Evolutionary conservation across 2,329 filamentous ascomycete genomes (phyloP), one percentile per base, ranked within the genome.

Genomic region (Phyllosticta citrichinensis): DNA sequence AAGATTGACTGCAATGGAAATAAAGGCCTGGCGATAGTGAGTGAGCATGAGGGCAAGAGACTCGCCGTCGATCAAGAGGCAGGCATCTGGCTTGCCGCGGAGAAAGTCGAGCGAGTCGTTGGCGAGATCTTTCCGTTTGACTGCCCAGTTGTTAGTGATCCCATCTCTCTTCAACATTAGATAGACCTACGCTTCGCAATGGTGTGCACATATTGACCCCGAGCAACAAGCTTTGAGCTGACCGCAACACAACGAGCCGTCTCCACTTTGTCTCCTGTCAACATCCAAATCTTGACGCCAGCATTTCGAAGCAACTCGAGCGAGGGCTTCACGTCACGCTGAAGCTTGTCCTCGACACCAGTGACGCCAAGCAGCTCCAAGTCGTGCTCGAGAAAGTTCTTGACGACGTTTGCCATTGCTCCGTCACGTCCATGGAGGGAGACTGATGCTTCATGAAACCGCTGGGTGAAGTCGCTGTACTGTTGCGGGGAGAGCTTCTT

Each of bases 241-340:
- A 99, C 88, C 1, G 94, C 95, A 12, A 99, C 93, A 74, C 94
- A 99, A 40, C 94, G 87, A 17, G 94, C 94, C 14, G 94, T 99
- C 76, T 99, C 94, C 2, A 99, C 90, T 75, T 99, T 99, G 80
- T 99, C 94, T 55, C 94, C 94, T 0, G 94, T 99, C 71, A 99
- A 80, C 94, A 99, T 99, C 94, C 94, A 99, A 57, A 99, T 97
- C 74, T 97, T 97, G 76, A 99, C 94, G 25, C 94, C 94, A 0
- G 94, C 94, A 68, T 99, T 99, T 66, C 94, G 89, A 58, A 99
- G 83, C 5, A 99, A 83, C 74, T 99, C 95, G 5, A 99, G 81
- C 0, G 91, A 96, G 1, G 93, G 89, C 73, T 97, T 99, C 69
- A 99, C 94, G 69, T 97, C 91, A 64, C 87, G 87, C 72, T 99